Evolutionary conservation across 441 rosid species (phyloP), one percentile per base, ranked within the genome.

Genomic region (Populus hybrid): DNA sequence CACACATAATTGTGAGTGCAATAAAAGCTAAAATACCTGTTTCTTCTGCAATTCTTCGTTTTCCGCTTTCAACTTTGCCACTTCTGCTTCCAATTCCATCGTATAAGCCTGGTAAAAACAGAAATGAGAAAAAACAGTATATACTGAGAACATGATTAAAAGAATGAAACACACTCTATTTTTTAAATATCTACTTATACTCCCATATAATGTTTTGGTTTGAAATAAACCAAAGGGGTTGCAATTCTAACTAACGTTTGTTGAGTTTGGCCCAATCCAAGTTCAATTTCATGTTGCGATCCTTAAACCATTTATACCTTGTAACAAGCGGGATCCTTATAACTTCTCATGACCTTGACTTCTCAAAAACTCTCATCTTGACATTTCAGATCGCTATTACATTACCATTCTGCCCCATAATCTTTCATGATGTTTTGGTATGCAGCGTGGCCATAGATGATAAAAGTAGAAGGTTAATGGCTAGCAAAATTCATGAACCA

Each of bases 71-170:
- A 95, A 80, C 84, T 89, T 92, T 8, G 92, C 90, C 70, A 95
- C 87, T 86, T 95, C 97, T 67, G 92, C 92, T 91, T 95, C 98
- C 83, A 95, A 86, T 83, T 92, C 98, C 90, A 81, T 80, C 0
- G 98, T 93, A 74, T 95, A 95, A 73, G 97, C 99, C 99, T 95
- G 79, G 57, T 73, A 79, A 21, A 79, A 83, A 76, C 73, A 18
- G 65, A 75, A 73, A 36, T 70, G 67, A 4, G 70, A 76, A 66
- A 64, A n/a, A 67, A 16, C 21, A 24, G 18, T 21, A 57, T 71
- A 59, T 21, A 67, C 24, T 34, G 35, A 70, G 42, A 70, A 6
- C 71, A 10, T 24, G 23, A 54, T 66, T 26, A 79, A 16, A 69
- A 77, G 38, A 76, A 40, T 64, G 54, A 35, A 69, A 34, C 23